Percentiles rank a stretch among this genome's conserved stretches.
Conservation (phyloP, 768 basidiomycete genomes). For the Tulasnella sp. region DNA sequence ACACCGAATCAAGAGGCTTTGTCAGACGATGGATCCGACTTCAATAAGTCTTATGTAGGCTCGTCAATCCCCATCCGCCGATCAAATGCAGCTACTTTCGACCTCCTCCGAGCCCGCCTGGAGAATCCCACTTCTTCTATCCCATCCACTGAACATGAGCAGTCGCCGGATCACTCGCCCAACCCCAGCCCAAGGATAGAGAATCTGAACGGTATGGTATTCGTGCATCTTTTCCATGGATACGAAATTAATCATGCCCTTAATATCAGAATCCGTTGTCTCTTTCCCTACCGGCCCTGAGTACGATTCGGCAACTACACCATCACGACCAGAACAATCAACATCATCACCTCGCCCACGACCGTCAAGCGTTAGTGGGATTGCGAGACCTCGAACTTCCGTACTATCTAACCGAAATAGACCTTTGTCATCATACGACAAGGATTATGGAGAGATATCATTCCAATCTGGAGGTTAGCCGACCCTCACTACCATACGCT, state of each 20-base stretch:
- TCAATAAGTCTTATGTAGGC: neutral
- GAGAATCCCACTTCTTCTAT: neutral
- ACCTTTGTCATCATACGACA: conserved; percentile 1
- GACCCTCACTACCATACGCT: neutral
- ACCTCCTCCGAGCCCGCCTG: neutral
- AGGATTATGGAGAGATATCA: conserved; percentile 11
- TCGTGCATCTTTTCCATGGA: neutral
- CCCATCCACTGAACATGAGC: neutral
- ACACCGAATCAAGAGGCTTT: neutral
- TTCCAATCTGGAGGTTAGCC: conserved; percentile 10
- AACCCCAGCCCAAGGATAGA: neutral
- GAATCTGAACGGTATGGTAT: conserved; percentile 7
- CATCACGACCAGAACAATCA: neutral
- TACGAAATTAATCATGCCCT: neutral
- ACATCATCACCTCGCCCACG: neutral
- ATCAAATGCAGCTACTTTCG: neutral
- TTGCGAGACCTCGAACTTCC: conserved; percentile 4
- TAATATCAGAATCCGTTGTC: neutral
- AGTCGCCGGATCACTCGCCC: neutral
- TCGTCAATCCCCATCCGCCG: neutral
- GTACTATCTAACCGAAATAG: neutral
- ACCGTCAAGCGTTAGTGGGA: neutral
- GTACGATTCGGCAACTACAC: neutral
- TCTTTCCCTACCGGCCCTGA: neutral
- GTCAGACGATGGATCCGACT: neutral